phyloP scores from a whole-genome alignment of 345 rosid genomes.

The Citrus cavaleriei region DNA sequence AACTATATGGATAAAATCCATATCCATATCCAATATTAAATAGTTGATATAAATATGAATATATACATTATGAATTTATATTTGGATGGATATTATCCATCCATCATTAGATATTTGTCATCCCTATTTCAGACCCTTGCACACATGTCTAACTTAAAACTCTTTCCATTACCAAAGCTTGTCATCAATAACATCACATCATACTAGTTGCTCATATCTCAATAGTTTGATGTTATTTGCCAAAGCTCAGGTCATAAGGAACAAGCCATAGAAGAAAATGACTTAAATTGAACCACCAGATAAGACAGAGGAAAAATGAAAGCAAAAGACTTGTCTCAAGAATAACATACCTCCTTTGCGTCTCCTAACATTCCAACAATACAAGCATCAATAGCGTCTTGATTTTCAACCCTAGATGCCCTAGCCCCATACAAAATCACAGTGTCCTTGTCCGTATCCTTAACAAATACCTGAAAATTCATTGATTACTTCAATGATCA shows the following conservation, averaged over 20 bases:
- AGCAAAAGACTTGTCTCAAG: not conserved
- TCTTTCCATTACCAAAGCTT: not conserved
- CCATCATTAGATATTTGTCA: too few relatives aligned
- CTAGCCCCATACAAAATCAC: conserved; percentile 66
- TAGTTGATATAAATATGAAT: too few relatives aligned
- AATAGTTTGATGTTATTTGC: not conserved
- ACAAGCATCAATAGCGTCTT: conserved; percentile 73
- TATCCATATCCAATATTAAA: too few relatives aligned
- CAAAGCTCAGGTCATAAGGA: not conserved
- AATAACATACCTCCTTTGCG: conserved; percentile 43
- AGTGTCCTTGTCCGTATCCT: conserved; percentile 55
- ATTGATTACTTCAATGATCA: not conserved
- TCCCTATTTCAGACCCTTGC: not conserved
- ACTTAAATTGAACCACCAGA: not conserved
- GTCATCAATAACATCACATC: not conserved
- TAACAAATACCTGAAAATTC: conserved; percentile 41
- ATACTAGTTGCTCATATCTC: not conserved
- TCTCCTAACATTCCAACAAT: conserved; percentile 60
- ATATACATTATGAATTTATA: too few relatives aligned
- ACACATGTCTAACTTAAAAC: not conserved
- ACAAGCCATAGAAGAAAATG: not conserved
- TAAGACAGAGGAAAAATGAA: not conserved
- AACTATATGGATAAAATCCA: too few relatives aligned
- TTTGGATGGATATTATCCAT: too few relatives aligned
- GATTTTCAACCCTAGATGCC: conserved; percentile 83